These are phyloP conservation scores for Candida nonsorbophila DNA, from an alignment of 805 yeast genomes.

Conservation along the genomic window DNA sequence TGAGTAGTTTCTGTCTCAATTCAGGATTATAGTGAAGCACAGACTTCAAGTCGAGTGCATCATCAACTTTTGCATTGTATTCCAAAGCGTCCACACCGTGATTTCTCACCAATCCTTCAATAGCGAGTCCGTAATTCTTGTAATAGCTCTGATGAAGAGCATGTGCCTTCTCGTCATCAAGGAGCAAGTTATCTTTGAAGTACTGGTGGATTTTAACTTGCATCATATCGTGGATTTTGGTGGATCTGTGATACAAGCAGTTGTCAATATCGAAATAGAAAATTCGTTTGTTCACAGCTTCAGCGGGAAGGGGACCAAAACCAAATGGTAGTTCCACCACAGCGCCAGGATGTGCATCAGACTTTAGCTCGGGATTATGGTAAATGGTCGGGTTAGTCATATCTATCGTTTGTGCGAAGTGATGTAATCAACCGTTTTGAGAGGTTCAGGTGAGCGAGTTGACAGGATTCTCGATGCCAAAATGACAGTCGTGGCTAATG, in stretches of 20 bases:
- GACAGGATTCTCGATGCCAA: too few species aligned
- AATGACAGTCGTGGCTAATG: too few species aligned
- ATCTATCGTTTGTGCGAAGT: background rate
- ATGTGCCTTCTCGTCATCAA: constrained; percentile 71
- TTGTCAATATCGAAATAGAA: constrained; percentile 94
- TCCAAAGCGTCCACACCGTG: constrained; percentile 81
- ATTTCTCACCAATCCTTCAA: constrained; percentile 75
- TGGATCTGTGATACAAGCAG: constrained; percentile 73
- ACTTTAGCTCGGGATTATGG: constrained; percentile 19
- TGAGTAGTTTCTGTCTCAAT: constrained; percentile 48
- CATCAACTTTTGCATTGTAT: constrained; percentile 86
- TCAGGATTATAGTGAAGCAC: constrained; percentile 61
- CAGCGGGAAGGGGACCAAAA: constrained; percentile 27
- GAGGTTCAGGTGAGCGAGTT: too few species aligned
- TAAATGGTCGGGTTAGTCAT: constrained; percentile 10
- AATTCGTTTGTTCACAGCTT: constrained; percentile 18
- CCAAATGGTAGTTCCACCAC: constrained; percentile 24
- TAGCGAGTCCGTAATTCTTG: constrained; percentile 83
- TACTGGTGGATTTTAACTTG: constrained; percentile 77
- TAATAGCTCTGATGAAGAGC: constrained; percentile 70
- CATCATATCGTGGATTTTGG: constrained; percentile 82
- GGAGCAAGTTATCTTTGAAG: constrained; percentile 57
- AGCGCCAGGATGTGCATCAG: constrained; percentile 11
- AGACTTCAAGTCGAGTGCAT: constrained; percentile 78
- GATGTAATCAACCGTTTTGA: too few species aligned